These are phyloP conservation scores for Citrus cavaleriei DNA, from an alignment of 345 rosid species.

Conservation along the genomic window DNA sequence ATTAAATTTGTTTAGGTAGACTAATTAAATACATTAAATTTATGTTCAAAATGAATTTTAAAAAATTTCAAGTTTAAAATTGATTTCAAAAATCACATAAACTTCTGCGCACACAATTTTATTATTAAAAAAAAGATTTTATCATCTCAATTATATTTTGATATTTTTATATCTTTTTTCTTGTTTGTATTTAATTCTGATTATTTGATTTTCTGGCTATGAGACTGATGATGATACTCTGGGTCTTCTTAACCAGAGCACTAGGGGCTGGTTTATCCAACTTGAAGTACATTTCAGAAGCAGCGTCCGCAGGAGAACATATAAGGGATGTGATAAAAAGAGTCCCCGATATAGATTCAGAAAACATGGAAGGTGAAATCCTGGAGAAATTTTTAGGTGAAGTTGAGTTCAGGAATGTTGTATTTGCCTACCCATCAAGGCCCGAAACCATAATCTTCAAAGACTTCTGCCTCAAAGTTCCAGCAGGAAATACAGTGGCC, in stretches of 20 bases:
- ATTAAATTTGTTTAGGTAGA: too few relatives aligned
- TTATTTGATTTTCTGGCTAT: too few relatives aligned
- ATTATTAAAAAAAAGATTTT: too few relatives aligned
- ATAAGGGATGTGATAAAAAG: slow-evolving; percentile 57
- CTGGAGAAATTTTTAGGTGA: slow-evolving; percentile 44
- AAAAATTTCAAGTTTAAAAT: too few relatives aligned
- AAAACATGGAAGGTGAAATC: slow-evolving; percentile 42
- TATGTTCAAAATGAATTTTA: too few relatives aligned
- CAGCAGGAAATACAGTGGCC: slow-evolving; percentile 69
- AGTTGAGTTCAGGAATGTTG: slow-evolving; percentile 57
- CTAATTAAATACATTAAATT: too few relatives aligned
- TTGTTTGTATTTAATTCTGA: too few relatives aligned
- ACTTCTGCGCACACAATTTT: too few relatives aligned
- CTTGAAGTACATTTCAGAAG: slow-evolving; percentile 65
- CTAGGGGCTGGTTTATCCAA: slow-evolving; percentile 62
- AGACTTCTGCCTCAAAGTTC: slow-evolving; percentile 49
- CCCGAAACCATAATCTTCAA: slow-evolving; percentile 46
- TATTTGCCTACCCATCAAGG: slow-evolving; percentile 75
- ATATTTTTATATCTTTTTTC: too few relatives aligned
- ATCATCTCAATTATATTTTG: too few relatives aligned
- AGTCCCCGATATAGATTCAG: slow-evolving; percentile 63
- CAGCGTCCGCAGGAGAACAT: slow-evolving; percentile 54
- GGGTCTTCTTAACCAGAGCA: not conserved
- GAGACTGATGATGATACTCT: too few relatives aligned
- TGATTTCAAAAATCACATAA: too few relatives aligned